Percentiles rank a stretch among this genome's conserved stretches.
Conservation (phyloP, 352 stramenopile genomes). For the Phytophthora vignae region DNA sequence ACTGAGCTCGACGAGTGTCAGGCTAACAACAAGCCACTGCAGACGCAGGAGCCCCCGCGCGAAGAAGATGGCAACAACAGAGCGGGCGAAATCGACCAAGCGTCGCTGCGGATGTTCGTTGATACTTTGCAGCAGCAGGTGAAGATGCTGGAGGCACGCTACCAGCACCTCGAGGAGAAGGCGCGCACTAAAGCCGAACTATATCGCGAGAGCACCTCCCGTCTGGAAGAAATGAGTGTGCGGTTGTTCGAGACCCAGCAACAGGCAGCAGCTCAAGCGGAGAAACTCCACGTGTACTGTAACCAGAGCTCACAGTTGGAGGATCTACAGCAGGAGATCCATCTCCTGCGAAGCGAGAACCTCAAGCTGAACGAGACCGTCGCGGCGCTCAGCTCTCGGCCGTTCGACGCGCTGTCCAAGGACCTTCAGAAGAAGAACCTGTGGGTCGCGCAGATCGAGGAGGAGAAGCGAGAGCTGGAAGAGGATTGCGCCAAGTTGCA, state of each 20-base stretch:
- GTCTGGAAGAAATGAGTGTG: slow-evolving; percentile 48
- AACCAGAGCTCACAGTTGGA: slow-evolving; percentile 44
- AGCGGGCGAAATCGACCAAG: slow-evolving; percentile 15
- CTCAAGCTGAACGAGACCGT: slow-evolving; percentile 57
- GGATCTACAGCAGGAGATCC: slow-evolving; percentile 53
- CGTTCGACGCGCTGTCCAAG: slow-evolving; percentile 52
- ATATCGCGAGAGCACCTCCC: slow-evolving; percentile 45
- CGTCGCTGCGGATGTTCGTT: slow-evolving; percentile 44
- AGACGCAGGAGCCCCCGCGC: not conserved
- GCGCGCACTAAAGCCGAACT: slow-evolving; percentile 42
- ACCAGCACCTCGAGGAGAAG: slow-evolving; percentile 54
- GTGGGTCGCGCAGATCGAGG: slow-evolving; percentile 57
- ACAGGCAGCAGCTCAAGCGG: slow-evolving; percentile 43
- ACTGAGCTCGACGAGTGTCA: slow-evolving; percentile 32
- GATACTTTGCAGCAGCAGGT: slow-evolving; percentile 51
- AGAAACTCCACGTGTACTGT: slow-evolving; percentile 44
- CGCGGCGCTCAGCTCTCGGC: slow-evolving; percentile 53
- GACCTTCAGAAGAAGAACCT: slow-evolving; percentile 60
- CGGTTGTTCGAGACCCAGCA: slow-evolving; percentile 58
- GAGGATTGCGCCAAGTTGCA: slow-evolving; percentile 28
- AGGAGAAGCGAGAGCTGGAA: slow-evolving; percentile 33
- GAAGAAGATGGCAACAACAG: slow-evolving; percentile 3
- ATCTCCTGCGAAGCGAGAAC: slow-evolving; percentile 67
- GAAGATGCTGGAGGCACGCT: slow-evolving; percentile 63
- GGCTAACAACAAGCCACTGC: not conserved